Evolutionary conservation across 805 yeast genomes (phyloP).

Genomic region (Myxozyma udenii): DNA sequence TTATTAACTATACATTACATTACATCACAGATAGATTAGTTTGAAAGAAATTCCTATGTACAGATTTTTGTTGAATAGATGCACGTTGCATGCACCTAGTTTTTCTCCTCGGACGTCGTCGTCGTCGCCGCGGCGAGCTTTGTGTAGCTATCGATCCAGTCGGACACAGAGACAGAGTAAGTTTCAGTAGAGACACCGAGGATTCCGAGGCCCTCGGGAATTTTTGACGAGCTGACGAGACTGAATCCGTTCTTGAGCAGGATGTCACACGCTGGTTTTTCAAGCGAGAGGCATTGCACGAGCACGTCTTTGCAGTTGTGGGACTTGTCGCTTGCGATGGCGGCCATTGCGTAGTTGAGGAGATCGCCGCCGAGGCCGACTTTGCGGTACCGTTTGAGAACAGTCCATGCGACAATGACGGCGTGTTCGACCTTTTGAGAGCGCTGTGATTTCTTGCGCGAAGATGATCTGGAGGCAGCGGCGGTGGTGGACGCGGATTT

Average conservation of each 20-base stretch:
- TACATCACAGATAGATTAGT: no score
- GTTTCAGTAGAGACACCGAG: constrained; percentile 25
- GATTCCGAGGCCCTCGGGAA: constrained; percentile 21
- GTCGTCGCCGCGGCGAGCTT: no score
- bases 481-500: background rate
- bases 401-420: constrained; percentile 30
- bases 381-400: constrained; percentile 24
- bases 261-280: constrained; percentile 13
- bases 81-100: no score
- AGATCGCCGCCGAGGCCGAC: constrained; percentile 32
- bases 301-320: constrained; percentile 3
- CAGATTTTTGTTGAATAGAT: no score
- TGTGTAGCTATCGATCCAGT: no score
- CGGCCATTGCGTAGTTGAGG: constrained; percentile 13
- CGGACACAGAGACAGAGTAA: constrained; percentile 10
- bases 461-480: background rate
- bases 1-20: no score
- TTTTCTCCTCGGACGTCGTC: no score
- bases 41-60: no score
- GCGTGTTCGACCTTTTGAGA: constrained; percentile 11
- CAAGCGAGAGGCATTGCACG: constrained; percentile 24
- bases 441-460: background rate
- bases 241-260: constrained; percentile 11
- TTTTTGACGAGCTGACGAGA: constrained; percentile 6
- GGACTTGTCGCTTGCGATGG: constrained; percentile 12